Evolutionary conservation across 495 filamentous ascomycete species (phyloP).

Genomic region (Rhypophila decipiens): DNA sequence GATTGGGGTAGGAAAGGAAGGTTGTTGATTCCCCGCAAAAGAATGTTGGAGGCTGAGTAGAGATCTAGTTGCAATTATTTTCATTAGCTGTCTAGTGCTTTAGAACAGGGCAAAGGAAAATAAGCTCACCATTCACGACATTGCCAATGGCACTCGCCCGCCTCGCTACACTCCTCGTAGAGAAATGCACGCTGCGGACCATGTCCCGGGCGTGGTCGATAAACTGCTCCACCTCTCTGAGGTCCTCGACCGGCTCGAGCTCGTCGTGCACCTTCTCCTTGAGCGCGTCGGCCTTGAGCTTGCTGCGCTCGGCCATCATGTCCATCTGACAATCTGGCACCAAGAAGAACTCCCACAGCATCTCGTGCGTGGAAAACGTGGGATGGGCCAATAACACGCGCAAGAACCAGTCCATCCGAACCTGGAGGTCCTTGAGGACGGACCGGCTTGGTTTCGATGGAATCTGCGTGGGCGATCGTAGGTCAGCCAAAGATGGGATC

Average conservation of each 20-base stretch:
- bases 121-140: conserved; percentile 44
- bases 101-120: conserved; percentile 14
- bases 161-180: conserved; percentile 73
- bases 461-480: conserved; percentile 85
- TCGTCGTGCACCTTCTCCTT: conserved; percentile 83
- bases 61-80: too few species aligned
- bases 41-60: conserved; percentile 57
- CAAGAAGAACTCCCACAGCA: conserved; percentile 98
- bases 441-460: conserved; percentile 85
- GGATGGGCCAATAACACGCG: conserved; percentile 81
- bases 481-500: conserved; percentile 72
- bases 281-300: conserved; percentile 74
- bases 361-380: conserved; percentile 93
- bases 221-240: conserved; percentile 90
- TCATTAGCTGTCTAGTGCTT: conserved; percentile 29
- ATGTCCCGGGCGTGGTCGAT: conserved; percentile 82
- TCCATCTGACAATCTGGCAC: conserved; percentile 89
- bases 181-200: conserved; percentile 73
- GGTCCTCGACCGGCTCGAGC: conserved; percentile 74
- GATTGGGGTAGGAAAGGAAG: conserved; percentile 59
- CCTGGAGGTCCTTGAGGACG: conserved; percentile 78
- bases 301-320: conserved; percentile 83
- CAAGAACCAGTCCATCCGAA: conserved; percentile 80
- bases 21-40: conserved; percentile 51
- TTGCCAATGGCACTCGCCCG: conserved; percentile 55